A percentile compares a stretch with the other conserved stretches of the same genome.
Conservation (phyloP, 2,329 filamentous ascomycete genomes). For the Arthrinium puccinioides region DNA sequence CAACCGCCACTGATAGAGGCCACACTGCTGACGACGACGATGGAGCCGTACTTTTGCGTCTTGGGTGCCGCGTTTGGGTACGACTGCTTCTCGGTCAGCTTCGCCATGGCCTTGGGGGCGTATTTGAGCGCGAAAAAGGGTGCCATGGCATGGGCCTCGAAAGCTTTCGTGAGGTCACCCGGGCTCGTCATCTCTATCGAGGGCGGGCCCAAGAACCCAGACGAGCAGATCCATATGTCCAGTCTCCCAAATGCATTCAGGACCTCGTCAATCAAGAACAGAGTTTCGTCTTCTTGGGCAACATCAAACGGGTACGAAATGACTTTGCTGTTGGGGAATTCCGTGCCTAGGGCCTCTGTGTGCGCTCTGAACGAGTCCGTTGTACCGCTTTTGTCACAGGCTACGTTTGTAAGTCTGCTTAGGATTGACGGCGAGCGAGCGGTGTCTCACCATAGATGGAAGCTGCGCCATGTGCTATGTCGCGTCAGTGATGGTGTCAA, state of each 20-base stretch:
- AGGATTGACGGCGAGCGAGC: no score
- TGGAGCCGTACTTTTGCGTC: conserved; percentile 51
- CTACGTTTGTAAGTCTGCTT: no score
- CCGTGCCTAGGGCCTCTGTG: conserved; percentile 31
- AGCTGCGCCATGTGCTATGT: conserved; percentile 52
- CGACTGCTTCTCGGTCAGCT: conserved; percentile 43
- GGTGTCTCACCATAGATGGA: conserved; percentile 45
- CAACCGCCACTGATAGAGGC: conserved; percentile 50
- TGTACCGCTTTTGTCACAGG: conserved; percentile 38
- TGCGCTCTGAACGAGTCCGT: conserved; percentile 31
- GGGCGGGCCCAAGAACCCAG: conserved; percentile 49
- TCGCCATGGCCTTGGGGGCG: conserved; percentile 55
- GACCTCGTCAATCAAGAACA: conserved; percentile 54
- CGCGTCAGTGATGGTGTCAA: conserved; percentile 9
- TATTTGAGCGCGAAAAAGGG: conserved; percentile 61
- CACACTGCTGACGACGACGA: conserved; percentile 53
- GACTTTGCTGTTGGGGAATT: conserved; percentile 48
- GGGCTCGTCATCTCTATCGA: conserved; percentile 50
- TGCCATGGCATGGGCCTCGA: conserved; percentile 53
- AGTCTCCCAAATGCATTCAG: conserved; percentile 52
- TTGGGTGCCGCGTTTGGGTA: conserved; percentile 58
- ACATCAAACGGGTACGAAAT: conserved; percentile 55
- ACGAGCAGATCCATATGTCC: conserved; percentile 54
- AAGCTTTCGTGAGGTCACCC: conserved; percentile 46
- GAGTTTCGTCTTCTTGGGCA: conserved; percentile 51